Percentiles rank a stretch among this genome's conserved stretches.
phyloP scores from a whole-genome alignment of 306 rosid species.

The Delonix regia region DNA sequence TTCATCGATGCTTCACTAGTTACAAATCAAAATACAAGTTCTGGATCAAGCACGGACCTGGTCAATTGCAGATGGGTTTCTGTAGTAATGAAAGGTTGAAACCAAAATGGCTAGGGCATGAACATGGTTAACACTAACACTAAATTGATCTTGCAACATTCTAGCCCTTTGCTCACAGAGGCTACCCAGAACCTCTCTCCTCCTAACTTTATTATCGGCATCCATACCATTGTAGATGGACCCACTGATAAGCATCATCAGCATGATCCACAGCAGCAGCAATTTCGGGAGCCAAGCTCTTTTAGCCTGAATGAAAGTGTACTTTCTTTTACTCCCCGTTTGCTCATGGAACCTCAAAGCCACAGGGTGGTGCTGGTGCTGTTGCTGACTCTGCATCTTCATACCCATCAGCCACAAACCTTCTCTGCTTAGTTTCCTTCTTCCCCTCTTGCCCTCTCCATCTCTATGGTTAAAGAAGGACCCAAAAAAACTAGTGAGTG shows the following conservation, averaged over 20 bases:
- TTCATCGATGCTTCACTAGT: neutral
- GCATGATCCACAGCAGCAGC: conserved; percentile 64
- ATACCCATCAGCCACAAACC: conserved; percentile 53
- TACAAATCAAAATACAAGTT: conserved; percentile 19
- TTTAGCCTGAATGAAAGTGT: conserved; percentile 74
- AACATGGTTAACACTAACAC: conserved; percentile 95
- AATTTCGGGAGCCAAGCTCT: conserved; percentile 79
- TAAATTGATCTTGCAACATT: conserved; percentile 97
- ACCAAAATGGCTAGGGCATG: conserved; percentile 97
- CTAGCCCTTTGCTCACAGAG: conserved; percentile 98
- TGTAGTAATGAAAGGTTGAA: conserved; percentile 91
- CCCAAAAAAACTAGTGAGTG: conserved; percentile 41
- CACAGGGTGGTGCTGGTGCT: conserved; percentile 64
- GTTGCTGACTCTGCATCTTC: conserved; percentile 52
- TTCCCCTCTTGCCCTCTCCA: conserved; percentile 45
- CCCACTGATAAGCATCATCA: conserved; percentile 58
- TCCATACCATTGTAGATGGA: conserved; percentile 67
- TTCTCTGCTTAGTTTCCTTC: conserved; percentile 34
- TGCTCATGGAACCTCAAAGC: conserved; percentile 75
- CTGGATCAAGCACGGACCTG: conserved; percentile 66
- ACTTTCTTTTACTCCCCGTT: conserved; percentile 63
- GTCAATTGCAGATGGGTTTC: conserved; percentile 90
- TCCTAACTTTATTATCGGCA: conserved; percentile 76
- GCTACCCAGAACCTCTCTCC: conserved; percentile 79
- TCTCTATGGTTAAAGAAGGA: conserved; percentile 43